A percentile compares a stretch with the other conserved stretches of the same genome.
Evolutionary conservation across 1,284 basidiomycete genomes (phyloP).

Genomic region (Papiliotrema nemorosa): DNA sequence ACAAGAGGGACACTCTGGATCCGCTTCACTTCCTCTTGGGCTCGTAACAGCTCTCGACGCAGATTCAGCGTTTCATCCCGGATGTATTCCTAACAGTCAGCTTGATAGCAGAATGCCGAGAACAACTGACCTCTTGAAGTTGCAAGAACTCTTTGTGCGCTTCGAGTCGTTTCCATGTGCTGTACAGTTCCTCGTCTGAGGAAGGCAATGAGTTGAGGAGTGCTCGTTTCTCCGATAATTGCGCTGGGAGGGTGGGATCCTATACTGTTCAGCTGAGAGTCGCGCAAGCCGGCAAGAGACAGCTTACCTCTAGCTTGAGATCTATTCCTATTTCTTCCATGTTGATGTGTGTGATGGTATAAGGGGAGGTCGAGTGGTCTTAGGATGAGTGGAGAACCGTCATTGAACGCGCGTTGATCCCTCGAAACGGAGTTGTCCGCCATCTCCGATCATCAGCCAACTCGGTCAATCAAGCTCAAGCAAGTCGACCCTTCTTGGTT

Average conservation of each 20-base stretch:
- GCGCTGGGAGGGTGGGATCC: constrained; percentile 87
- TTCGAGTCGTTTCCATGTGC: constrained; percentile 90
- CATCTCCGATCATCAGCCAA: constrained; percentile 18
- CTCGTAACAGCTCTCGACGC: constrained; percentile 94
- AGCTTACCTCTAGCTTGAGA: constrained; percentile 72
- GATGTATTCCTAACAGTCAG: constrained; percentile 66
- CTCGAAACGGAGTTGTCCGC: constrained; percentile 14
- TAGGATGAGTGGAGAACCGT: constrained; percentile 1
- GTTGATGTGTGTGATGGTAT: constrained; percentile 7
- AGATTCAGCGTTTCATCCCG: constrained; percentile 98
- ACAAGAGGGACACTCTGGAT: constrained; percentile 99
- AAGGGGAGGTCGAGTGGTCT: constrained; percentile 1
- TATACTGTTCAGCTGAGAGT: constrained; percentile 45
- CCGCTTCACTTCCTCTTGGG: constrained; percentile 98
- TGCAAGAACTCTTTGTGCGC: constrained; percentile 91
- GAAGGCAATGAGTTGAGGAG: constrained; percentile 75
- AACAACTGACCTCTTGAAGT: constrained; percentile 68
- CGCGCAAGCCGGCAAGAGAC: background rate
- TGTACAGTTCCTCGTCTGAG: constrained; percentile 82
- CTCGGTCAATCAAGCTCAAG: background rate
- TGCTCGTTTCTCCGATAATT: constrained; percentile 81
- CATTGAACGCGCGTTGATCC: constrained; percentile 7
- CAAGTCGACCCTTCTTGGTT: no score
- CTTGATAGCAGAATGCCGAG: background rate
- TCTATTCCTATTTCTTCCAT: constrained; percentile 64